Base-by-base conservation (phyloP, 2,329 filamentous ascomycete species). In the Nannizziopsis arthrosporioides region DNA sequence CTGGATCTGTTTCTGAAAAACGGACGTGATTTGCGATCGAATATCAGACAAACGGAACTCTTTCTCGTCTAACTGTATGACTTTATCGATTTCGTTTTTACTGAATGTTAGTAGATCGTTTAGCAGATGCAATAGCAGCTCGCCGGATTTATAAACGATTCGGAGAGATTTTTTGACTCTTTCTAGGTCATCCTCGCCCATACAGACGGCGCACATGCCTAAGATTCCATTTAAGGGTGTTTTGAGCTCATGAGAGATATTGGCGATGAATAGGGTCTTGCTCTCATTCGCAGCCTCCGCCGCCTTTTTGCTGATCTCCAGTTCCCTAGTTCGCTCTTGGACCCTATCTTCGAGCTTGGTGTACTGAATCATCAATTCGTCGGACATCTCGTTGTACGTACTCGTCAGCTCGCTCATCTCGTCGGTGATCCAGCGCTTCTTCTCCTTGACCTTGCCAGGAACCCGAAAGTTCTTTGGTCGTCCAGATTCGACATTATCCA, bases 221-320 rank as follows among this genome's bases (percentile, higher is more conserved):
- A 95, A 68, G 48, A 95, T 94, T 2, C 87, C 89, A 61, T 95
- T 95, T 10, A 95, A 69, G 0, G 89, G 89, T 1, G 89, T 94
- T 64, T 94, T 93, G 19, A 95, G 74, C 63, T 94, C 78, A 55
- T 81, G 76, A 1, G 74, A 78, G 39, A 94, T 93, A 57, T 94
- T 94, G n/a, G 89, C 89, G 54, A 95, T 94, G 66, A 95, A 95
- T 3, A 94, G 68, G 0, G 89, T 94, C 68, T 95, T 95, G 73
- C 86, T 93, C 67, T 94, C 85, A 58, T 94, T 95, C 2, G 89
- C 89, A n/a, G 85, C 84, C 64, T 94, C 89, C 1, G 89, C 89
- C 1, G 87, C 86, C 67, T 87, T 86, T 63, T 94, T 94, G 69
- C 84, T 93, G 52, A 86, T 78, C 60, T 94, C 87, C 0, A 95